Evolutionary conservation across 2,329 filamentous ascomycete genomes (phyloP), one percentile per base, ranked within the genome.

Genomic region (Chalaropsis ovoidea): DNA sequence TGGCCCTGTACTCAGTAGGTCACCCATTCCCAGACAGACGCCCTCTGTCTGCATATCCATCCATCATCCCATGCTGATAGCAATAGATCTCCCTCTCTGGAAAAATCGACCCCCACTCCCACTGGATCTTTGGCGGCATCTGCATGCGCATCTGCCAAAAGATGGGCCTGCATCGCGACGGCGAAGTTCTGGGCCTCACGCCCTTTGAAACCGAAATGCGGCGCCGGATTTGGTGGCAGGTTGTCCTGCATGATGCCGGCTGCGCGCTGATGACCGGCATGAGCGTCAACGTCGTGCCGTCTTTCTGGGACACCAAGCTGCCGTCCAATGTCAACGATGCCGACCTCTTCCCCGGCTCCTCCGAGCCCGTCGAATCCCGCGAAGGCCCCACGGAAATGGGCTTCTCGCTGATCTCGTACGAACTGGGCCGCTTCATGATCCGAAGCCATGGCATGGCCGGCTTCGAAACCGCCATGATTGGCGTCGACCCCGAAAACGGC

Each of bases 131-230:
- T 24, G 83, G 82, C 63, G 84, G 84, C 3, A 76, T 84, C 17
- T 77, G 83, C 4, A 77, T 88, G 42, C 80, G 86, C 22, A 83
- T 88, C 63, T 85, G 84, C 0, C 82, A 86, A 71, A 85, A 85
- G 71, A 85, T 88, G 78, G 86, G 86, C 0, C 77, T 87, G 61
- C 84, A 87, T 68, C 79, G 82, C 13, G 85, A 88, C 67, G 84
- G 83, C 43, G 79, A 81, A 67, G 72, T 75, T 19, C 75, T 85
- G 5, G 80, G 80, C 1, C 75, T 87, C 1, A 76, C 80, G 0
- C 82, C 84, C 0, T 86, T 86, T 69, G 84, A 88, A 70, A 81
- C 81, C 1, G 84, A 88, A 71, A 87, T 88, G 78, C 79, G 85
- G n/a, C 77, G 85, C 54, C 77, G 86, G 6, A 76, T 87, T 22